Conservation (phyloP, 345 rosid genomes). For the Eucalyptus shirleyi region DNA sequence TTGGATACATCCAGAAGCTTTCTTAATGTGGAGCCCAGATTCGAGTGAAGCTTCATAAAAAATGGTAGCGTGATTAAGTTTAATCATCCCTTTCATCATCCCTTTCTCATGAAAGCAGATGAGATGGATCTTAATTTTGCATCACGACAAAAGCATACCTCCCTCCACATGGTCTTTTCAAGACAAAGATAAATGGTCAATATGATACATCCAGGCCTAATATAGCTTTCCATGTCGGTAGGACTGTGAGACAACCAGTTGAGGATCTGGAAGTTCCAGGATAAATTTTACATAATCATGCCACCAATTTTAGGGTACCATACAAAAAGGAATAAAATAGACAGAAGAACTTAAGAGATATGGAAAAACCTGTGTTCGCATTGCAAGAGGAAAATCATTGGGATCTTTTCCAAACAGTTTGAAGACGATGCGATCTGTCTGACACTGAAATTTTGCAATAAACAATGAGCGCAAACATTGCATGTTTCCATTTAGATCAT, state of each 20-base stretch:
- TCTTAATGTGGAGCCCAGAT: slow-evolving; percentile 44
- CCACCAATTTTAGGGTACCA: not conserved
- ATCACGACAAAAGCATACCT: slow-evolving; percentile 19
- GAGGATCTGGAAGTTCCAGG: slow-evolving; percentile 30
- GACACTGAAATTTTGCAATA: not conserved
- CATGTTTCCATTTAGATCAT: not conserved
- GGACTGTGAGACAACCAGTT: slow-evolving; percentile 65
- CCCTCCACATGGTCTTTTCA: slow-evolving; percentile 36
- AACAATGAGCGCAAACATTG: not conserved
- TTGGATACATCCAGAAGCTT: slow-evolving; percentile 35
- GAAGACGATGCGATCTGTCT: not conserved
- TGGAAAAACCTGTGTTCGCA: not conserved
- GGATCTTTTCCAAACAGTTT: slow-evolving; percentile 1
- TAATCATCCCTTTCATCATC: not conserved
- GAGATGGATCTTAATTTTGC: not conserved
- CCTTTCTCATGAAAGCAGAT: not conserved
- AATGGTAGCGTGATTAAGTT: not conserved
- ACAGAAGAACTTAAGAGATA: not conserved
- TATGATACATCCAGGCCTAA: slow-evolving; percentile 65
- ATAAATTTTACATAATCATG: not conserved
- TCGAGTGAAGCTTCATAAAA: slow-evolving; percentile 28
- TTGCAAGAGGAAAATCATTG: not conserved
- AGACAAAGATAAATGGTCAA: slow-evolving; percentile 52
- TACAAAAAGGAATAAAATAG: not conserved
- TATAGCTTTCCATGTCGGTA: slow-evolving; percentile 63